phyloP scores from a whole-genome alignment of 2,329 filamentous ascomycete genomes.

The Fusarium fujikuroi region DNA sequence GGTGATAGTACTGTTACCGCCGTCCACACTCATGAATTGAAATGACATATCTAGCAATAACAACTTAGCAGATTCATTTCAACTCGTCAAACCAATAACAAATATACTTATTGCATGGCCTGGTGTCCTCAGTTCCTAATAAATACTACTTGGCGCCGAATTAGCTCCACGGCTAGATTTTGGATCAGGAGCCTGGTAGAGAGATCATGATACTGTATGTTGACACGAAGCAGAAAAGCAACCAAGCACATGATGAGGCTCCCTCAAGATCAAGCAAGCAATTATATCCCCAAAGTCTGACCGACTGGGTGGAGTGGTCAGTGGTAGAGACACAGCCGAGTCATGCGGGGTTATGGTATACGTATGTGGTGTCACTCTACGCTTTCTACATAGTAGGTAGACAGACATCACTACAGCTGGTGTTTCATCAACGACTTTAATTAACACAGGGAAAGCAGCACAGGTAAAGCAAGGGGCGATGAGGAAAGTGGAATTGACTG shows the following conservation, averaged over 20 bases:
- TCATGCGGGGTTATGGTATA: background rate
- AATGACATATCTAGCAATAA: background rate
- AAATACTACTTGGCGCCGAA: background rate
- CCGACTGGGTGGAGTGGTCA: background rate
- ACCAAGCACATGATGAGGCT: background rate
- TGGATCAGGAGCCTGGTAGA: background rate
- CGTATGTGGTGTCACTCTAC: background rate
- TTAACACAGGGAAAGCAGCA: too few relatives aligned
- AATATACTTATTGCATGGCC: background rate
- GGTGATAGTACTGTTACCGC: background rate
- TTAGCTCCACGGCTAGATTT: background rate
- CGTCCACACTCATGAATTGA: background rate
- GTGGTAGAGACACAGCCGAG: background rate
- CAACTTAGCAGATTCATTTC: background rate
- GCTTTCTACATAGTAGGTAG: background rate
- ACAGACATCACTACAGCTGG: background rate
- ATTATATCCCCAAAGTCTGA: background rate
- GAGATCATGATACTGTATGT: background rate
- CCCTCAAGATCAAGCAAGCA: constrained; percentile 10
- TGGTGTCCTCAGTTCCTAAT: background rate
- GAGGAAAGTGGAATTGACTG: background rate
- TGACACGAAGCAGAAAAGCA: background rate
- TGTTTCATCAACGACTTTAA: background rate
- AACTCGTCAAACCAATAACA: background rate
- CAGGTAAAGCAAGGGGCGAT: background rate